These are phyloP conservation scores for Phytophthora fragariae DNA, from an alignment of 352 stramenopile species.

Conservation along the genomic window DNA sequence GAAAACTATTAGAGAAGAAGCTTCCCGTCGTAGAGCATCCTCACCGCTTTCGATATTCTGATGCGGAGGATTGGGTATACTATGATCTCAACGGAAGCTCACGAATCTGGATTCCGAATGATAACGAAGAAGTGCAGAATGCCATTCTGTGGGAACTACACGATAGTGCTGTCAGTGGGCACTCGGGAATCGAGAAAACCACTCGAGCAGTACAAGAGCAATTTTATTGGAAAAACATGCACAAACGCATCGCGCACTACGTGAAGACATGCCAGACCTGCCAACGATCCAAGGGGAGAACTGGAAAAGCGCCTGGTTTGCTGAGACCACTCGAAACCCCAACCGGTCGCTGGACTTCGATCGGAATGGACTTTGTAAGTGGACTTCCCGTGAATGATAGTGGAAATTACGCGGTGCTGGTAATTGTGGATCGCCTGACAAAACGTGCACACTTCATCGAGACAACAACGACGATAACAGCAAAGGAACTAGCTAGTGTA, in stretches of 20 bases:
- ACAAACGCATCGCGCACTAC: not conserved
- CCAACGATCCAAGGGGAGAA: not conserved
- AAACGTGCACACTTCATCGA: conserved; percentile 17
- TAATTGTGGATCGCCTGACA: conserved; percentile 13
- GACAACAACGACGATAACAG: conserved; percentile 1
- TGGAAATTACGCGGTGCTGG: conserved; percentile 8
- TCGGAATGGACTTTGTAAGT: conserved; percentile 21
- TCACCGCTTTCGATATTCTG: not conserved
- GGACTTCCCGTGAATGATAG: not conserved
- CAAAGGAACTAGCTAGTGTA: not conserved
- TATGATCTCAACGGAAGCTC: not conserved
- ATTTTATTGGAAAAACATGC: conserved; percentile 8
- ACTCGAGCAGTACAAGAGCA: not conserved
- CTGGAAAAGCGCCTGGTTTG: not conserved
- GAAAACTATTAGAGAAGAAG: not conserved
- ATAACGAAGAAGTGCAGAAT: conserved; percentile 1
- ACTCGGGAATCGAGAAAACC: not conserved
- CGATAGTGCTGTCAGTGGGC: not conserved
- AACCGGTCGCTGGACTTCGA: not conserved
- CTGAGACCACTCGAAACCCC: not conserved
- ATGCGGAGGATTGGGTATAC: not conserved
- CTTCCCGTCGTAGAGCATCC: not conserved
- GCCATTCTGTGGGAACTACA: conserved; percentile 2
- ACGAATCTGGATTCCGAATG: not conserved
- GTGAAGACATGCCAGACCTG: not conserved